These are phyloP conservation scores for Dioscorea alata DNA, from an alignment of 106 monocot species.

Conservation along the genomic window DNA sequence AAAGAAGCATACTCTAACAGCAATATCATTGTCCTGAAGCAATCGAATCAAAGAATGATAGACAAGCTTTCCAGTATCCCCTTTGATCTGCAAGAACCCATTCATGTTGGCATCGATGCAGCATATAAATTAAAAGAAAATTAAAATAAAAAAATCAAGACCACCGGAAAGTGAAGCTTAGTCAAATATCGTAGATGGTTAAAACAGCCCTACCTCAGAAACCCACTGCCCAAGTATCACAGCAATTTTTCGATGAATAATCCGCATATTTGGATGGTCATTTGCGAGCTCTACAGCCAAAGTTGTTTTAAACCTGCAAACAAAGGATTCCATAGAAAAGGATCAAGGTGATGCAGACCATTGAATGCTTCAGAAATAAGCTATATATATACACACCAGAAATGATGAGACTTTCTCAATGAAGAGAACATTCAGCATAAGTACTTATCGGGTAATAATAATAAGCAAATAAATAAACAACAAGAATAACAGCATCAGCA, in stretches of 20 bases:
- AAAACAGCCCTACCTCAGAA: constrained; percentile 60
- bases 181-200: neutral
- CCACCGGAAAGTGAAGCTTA: neutral
- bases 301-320: constrained; percentile 76
- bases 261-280: constrained; percentile 87
- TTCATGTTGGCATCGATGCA: too few relatives aligned
- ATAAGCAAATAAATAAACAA: too few relatives aligned
- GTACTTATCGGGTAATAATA: too few relatives aligned
- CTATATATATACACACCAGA: too few relatives aligned
- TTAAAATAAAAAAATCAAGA: too few relatives aligned
- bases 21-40: constrained; percentile 85
- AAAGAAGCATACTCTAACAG: constrained; percentile 75
- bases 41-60: constrained; percentile 77
- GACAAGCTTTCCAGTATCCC: constrained; percentile 62
- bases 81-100: constrained; percentile 68
- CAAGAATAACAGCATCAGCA: too few relatives aligned
- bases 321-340: neutral
- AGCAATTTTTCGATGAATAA: constrained; percentile 90
- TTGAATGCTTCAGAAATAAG: too few relatives aligned
- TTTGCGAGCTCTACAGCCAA: constrained; percentile 76
- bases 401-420: too few relatives aligned
- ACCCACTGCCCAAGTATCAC: constrained; percentile 92
- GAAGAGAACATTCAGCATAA: too few relatives aligned
- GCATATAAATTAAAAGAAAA: neutral
- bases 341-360: too few relatives aligned